Percentiles rank a stretch among this genome's conserved stretches.
These are phyloP conservation scores for Aureobasidium sp. DNA, from an alignment of 2,329 filamentous ascomycete genomes.

Conservation along the genomic window DNA sequence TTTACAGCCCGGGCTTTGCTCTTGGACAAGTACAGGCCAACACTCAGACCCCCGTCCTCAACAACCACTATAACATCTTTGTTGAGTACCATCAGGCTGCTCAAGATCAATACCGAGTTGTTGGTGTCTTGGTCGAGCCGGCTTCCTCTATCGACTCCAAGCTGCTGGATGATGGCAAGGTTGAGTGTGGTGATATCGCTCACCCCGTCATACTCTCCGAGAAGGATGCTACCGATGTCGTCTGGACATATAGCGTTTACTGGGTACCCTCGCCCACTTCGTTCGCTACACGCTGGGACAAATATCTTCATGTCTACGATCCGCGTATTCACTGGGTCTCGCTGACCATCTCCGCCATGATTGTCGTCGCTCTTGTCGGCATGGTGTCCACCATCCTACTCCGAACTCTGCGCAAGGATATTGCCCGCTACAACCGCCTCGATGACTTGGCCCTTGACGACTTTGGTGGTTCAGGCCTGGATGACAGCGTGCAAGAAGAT, in stretches of 20 bases:
- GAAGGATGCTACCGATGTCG: slow-evolving; percentile 52
- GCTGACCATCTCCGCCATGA: slow-evolving; percentile 88
- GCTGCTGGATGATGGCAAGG: slow-evolving; percentile 42
- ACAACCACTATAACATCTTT: slow-evolving; percentile 93
- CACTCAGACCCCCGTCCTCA: slow-evolving; percentile 53
- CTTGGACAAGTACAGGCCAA: slow-evolving; percentile 59
- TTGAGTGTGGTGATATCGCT: slow-evolving; percentile 55
- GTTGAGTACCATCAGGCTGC: slow-evolving; percentile 84
- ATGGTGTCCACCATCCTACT: slow-evolving; percentile 91
- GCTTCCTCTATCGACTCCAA: slow-evolving; percentile 56
- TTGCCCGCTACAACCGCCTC: slow-evolving; percentile 89
- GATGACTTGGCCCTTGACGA: slow-evolving; percentile 89
- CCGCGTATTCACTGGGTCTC: slow-evolving; percentile 99
- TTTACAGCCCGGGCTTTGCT: slow-evolving; percentile 87
- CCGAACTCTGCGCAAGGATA: slow-evolving; percentile 85
- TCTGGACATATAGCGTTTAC: slow-evolving; percentile 86
- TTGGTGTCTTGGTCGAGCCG: slow-evolving; percentile 84
- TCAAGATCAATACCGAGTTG: slow-evolving; percentile 69
- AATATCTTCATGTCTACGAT: slow-evolving; percentile 94
- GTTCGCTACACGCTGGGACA: slow-evolving; percentile 98
- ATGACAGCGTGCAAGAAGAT: slow-evolving; percentile 94
- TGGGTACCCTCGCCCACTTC: slow-evolving; percentile 78
- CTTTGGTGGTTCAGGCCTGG: slow-evolving; percentile 64
- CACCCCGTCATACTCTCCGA: slow-evolving; percentile 57
- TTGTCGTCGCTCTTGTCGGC: slow-evolving; percentile 82